Conservation (phyloP, 305 asterid genomes). For the Andrographis paniculata region DNA sequence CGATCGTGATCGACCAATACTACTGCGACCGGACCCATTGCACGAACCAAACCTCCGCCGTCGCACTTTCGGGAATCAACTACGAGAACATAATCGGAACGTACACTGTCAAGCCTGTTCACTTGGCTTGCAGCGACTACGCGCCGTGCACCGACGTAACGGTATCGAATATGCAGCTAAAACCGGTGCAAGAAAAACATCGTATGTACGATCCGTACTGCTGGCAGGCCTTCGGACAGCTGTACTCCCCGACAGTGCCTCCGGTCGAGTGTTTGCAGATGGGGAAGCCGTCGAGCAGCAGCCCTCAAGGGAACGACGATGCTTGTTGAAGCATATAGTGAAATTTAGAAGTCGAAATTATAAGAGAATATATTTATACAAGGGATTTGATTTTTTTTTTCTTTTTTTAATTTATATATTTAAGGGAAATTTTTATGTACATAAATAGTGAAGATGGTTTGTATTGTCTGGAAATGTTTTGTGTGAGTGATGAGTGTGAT, state of each 20-base stretch:
- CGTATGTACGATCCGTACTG: slow-evolving; percentile 82
- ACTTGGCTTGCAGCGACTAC: slow-evolving; percentile 79
- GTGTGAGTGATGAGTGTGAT: no score
- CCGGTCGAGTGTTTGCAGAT: slow-evolving; percentile 54
- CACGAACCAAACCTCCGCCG: slow-evolving; percentile 72
- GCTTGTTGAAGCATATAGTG: no score
- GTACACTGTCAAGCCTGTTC: slow-evolving; percentile 77
- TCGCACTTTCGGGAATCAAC: slow-evolving; percentile 70
- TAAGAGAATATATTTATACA: no score
- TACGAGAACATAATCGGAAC: slow-evolving; percentile 71
- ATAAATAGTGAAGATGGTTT: no score
- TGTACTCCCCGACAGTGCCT: slow-evolving; percentile 65
- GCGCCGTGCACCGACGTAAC: slow-evolving; percentile 72
- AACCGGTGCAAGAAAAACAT: slow-evolving; percentile 51
- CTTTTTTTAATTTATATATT: no score
- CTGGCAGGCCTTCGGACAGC: slow-evolving; percentile 79
- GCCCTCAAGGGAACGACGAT: slow-evolving; percentile 51
- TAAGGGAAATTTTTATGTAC: no score
- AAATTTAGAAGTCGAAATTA: no score
- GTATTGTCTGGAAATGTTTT: no score
- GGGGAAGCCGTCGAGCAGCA: slow-evolving; percentile 63
- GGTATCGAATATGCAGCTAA: slow-evolving; percentile 44
- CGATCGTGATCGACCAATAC: slow-evolving; percentile 81
- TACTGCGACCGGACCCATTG: slow-evolving; percentile 69
- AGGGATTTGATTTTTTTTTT: no score